phyloP scores from a whole-genome alignment of 495 filamentous ascomycete species.

The Xylaria acuta region DNA sequence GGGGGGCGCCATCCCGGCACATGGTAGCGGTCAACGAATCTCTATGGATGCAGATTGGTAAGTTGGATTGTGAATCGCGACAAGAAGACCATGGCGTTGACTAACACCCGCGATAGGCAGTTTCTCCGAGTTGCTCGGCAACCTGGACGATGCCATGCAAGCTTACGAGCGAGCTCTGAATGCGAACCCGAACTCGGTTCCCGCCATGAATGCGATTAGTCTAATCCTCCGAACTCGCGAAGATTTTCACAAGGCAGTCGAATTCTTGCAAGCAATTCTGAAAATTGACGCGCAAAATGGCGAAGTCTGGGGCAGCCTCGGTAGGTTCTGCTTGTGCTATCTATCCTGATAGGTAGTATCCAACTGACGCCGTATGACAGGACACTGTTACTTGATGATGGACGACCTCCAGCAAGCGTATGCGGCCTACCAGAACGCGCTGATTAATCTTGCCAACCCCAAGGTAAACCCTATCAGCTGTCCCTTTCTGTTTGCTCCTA shows the following conservation, averaged over 20 bases:
- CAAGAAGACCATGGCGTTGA: constrained; percentile 23
- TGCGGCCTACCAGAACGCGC: constrained; percentile 93
- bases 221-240: constrained; percentile 89
- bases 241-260: constrained; percentile 91
- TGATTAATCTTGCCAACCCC: constrained; percentile 92
- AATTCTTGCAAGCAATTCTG: constrained; percentile 89
- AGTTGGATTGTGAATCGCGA: constrained; percentile 31
- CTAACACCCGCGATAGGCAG: constrained; percentile 64
- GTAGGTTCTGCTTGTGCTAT: constrained; percentile 53
- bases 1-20: constrained; percentile 51
- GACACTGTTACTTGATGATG: constrained; percentile 99
- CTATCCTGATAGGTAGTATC: constrained; percentile 18
- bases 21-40: constrained; percentile 72
- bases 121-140: constrained; percentile 85
- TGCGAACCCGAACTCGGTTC: constrained; percentile 87
- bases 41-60: constrained; percentile 96
- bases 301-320: constrained; percentile 95
- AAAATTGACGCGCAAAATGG: constrained; percentile 89
- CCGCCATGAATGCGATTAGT: constrained; percentile 93
- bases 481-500: neutral
- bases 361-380: constrained; percentile 48
- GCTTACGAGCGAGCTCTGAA: constrained; percentile 89
- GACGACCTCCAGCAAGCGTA: constrained; percentile 98
- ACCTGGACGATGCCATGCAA: constrained; percentile 83
- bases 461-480: constrained; percentile 66